Conservation (phyloP, 2,329 filamentous ascomycete genomes). For the Microdochium nivale region DNA sequence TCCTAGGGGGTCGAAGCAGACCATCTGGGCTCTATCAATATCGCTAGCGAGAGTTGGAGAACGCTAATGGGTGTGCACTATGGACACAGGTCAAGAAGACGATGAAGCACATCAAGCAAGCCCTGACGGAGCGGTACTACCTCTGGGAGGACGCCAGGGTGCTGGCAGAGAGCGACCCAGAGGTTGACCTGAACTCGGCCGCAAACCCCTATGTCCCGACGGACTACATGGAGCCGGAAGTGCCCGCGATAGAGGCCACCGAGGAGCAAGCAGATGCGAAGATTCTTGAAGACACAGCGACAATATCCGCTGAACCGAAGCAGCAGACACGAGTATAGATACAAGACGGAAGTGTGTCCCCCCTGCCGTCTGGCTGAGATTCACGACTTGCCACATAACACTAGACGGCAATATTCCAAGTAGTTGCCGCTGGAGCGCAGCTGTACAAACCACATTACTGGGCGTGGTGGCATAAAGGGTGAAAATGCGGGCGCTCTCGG, state of each 20-base stretch:
- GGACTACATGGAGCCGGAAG: slow-evolving; percentile 25
- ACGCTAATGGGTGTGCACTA: slow-evolving; percentile 4
- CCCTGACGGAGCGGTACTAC: slow-evolving; percentile 81
- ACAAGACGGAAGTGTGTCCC: neutral
- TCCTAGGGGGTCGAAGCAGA: neutral
- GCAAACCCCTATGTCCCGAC: slow-evolving; percentile 41
- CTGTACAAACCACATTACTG: neutral
- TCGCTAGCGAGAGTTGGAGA: too few species aligned
- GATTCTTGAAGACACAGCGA: neutral
- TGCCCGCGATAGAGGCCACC: slow-evolving; percentile 24
- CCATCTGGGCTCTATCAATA: too few species aligned
- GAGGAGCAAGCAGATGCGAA: slow-evolving; percentile 6
- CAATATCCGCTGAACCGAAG: neutral
- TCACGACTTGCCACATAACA: too few species aligned
- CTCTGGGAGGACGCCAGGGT: slow-evolving; percentile 71
- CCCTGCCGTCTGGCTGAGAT: neutral
- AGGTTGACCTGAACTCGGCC: slow-evolving; percentile 50
- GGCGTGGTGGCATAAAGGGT: neutral
- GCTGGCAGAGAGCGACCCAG: slow-evolving; percentile 56
- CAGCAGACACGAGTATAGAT: neutral
- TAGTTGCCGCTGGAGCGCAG: neutral
- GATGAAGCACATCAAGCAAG: slow-evolving; percentile 74
- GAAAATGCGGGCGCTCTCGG: neutral
- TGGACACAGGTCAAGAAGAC: slow-evolving; percentile 61
- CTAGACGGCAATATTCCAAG: too few species aligned